These are phyloP conservation scores for Talaromyces sp. DNA, from an alignment of 2,329 filamentous ascomycete species.

Conservation along the genomic window DNA sequence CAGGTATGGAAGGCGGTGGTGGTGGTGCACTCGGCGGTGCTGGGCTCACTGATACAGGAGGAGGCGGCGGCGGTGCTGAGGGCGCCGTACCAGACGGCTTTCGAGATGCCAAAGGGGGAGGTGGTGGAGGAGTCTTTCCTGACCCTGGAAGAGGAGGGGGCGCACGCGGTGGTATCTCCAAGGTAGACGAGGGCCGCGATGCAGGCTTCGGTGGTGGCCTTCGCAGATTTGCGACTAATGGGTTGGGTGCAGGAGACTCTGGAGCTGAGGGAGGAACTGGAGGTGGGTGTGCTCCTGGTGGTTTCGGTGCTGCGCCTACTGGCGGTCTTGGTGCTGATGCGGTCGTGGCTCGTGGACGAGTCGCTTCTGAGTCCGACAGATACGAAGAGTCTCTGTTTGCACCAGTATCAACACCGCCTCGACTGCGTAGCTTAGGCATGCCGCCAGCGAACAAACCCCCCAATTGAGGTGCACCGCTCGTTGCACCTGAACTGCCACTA, in stretches of 20 bases:
- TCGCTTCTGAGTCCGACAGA: constrained; percentile 71
- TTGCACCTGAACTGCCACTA: constrained; percentile 45
- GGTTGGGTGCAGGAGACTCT: constrained; percentile 52
- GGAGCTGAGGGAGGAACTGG: constrained; percentile 46
- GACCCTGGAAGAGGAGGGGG: constrained; percentile 62
- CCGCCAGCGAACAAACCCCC: constrained; percentile 87
- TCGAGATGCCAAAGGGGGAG: constrained; percentile 40
- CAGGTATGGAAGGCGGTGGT: constrained; percentile 41
- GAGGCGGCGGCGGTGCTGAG: constrained; percentile 41
- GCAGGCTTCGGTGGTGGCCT: constrained; percentile 53
- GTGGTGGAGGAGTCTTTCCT: constrained; percentile 53
- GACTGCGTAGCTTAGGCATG: constrained; percentile 92
- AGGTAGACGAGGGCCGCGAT: constrained; percentile 58
- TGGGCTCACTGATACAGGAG: constrained; percentile 41
- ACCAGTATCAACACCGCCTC: constrained; percentile 76
- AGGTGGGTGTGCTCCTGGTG: constrained; percentile 53
- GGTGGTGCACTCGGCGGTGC: constrained; percentile 43
- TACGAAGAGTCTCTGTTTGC: constrained; percentile 73
- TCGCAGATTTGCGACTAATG: constrained; percentile 55
- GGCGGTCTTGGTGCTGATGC: constrained; percentile 40
- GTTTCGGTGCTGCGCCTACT: constrained; percentile 51
- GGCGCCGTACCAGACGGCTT: constrained; percentile 55
- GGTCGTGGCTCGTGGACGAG: constrained; percentile 34
- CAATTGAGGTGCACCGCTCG: constrained; percentile 68
- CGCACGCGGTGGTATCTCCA: constrained; percentile 52